Evolutionary conservation across 805 yeast species (phyloP).

Genomic region (Wickerhamiella qilinensis): DNA sequence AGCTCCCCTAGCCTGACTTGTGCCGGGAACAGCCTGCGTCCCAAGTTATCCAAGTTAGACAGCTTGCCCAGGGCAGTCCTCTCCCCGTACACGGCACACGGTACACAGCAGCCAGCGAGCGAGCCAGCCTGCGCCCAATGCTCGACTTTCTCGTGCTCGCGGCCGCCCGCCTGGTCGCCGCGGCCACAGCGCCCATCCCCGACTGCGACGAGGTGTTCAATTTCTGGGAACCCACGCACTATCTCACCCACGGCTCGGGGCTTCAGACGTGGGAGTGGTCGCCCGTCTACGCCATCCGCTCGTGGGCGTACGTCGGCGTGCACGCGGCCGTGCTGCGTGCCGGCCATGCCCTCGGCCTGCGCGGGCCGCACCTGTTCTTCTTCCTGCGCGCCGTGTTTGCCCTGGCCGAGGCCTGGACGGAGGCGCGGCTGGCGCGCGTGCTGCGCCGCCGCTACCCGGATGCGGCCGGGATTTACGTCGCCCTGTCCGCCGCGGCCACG

Average conservation of each 20-base stretch:
- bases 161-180: constrained; percentile 22
- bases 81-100: too few relatives aligned
- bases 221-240: constrained; percentile 87
- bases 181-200: constrained; percentile 50
- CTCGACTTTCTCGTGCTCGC: constrained; percentile 8
- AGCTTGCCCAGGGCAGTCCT: too few relatives aligned
- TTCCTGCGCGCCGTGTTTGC: constrained; percentile 32
- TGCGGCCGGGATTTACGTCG: constrained; percentile 46
- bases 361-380: constrained; percentile 29
- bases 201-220: constrained; percentile 91
- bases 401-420: constrained; percentile 30
- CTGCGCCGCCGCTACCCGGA: constrained; percentile 23
- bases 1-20: too few relatives aligned
- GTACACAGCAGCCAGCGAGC: too few relatives aligned
- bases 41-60: too few relatives aligned
- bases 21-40: too few relatives aligned
- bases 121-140: too few relatives aligned
- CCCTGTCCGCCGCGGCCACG: constrained; percentile 42
- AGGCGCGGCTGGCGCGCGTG: constrained; percentile 33
- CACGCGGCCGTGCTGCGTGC: constrained; percentile 19
- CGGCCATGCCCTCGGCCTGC: constrained; percentile 10
- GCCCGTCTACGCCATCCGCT: constrained; percentile 72
- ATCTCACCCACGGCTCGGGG: constrained; percentile 65
- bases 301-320: constrained; percentile 59
- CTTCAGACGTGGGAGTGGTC: constrained; percentile 96